These are phyloP conservation scores for Eucalyptus pauciflora DNA, from an alignment of 345 rosid genomes.

Conservation along the genomic window DNA sequence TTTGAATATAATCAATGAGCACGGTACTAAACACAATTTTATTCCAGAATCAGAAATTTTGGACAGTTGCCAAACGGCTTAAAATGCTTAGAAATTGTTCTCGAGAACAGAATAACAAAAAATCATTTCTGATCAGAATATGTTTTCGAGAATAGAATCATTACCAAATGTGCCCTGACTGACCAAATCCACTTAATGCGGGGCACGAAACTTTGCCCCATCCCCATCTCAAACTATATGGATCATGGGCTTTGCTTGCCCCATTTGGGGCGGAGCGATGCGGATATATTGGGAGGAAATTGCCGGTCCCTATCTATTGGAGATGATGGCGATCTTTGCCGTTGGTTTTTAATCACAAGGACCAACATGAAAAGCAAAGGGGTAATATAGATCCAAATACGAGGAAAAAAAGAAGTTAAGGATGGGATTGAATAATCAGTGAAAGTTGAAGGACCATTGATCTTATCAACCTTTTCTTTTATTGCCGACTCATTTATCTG, in stretches of 20 bases:
- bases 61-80: no score
- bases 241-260: not conserved
- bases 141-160: no score
- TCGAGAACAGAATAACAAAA: no score
- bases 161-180: no score
- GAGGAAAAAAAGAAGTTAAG: not conserved
- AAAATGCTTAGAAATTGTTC: no score
- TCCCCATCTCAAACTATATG: not conserved
- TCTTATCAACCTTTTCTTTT: not conserved
- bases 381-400: not conserved
- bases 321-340: not conserved
- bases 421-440: not conserved
- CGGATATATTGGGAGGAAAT: not conserved
- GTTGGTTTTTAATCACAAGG: not conserved
- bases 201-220: not conserved
- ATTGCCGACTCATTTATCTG: not conserved
- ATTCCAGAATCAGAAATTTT: no score
- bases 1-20: no score
- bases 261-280: not conserved
- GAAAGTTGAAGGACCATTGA: not conserved
- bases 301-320: not conserved
- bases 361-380: not conserved
- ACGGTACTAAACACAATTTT: no score
- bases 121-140: no score
- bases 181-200: not conserved